Conservation (phyloP, 129 eudicot genomes). For the Silybum marianum region DNA sequence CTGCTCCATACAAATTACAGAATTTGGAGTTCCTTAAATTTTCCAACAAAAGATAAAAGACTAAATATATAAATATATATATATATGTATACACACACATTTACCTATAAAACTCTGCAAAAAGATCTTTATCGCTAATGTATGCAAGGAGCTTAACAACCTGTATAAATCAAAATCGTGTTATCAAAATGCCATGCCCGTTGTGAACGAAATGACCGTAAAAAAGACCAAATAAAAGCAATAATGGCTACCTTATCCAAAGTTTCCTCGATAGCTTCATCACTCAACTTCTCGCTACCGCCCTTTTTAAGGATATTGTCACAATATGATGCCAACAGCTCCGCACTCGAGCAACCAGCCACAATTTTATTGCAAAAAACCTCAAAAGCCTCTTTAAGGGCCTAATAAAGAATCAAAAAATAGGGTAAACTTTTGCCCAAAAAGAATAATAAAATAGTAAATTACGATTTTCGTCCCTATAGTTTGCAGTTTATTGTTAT, state of each 20-base stretch:
- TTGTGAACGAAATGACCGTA: not conserved
- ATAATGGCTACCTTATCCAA: constrained; percentile 63
- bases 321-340: constrained; percentile 65
- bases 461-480: too few relatives aligned
- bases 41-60: not conserved
- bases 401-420: constrained; percentile 34
- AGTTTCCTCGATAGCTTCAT: constrained; percentile 88
- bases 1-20: constrained; percentile 28
- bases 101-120: constrained; percentile 83
- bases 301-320: constrained; percentile 84
- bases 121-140: constrained; percentile 85
- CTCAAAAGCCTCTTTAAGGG: constrained; percentile 75
- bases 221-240: not conserved
- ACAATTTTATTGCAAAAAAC: constrained; percentile 74
- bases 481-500: too few relatives aligned
- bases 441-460: not conserved
- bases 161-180: constrained; percentile 31
- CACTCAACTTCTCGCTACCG: constrained; percentile 68
- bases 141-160: constrained; percentile 80
- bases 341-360: constrained; percentile 70
- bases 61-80: not conserved
- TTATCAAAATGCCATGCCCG: not conserved
- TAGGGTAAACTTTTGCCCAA: not conserved
- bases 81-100: not conserved
- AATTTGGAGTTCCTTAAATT: not conserved